Evolutionary conservation across 345 rosid genomes (phyloP).

Genomic region (Arabidopsis suecica): DNA sequence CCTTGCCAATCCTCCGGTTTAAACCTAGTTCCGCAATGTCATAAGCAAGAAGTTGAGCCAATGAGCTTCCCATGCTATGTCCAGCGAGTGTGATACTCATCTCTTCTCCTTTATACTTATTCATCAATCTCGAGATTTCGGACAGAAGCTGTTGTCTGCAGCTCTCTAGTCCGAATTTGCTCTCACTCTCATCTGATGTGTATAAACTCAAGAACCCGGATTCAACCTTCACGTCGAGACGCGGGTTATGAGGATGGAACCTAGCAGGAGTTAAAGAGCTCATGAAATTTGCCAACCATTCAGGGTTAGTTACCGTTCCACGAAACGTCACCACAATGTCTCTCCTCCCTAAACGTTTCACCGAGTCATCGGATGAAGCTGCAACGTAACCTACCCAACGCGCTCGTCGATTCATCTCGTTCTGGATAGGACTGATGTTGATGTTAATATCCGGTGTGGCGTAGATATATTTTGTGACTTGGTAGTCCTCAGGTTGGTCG

Average conservation of each 20-base stretch:
- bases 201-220: conserved; percentile 82
- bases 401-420: conserved; percentile 46
- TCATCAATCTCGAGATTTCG: conserved; percentile 67
- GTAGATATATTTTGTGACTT: conserved; percentile 83
- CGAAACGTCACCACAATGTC: conserved; percentile 73
- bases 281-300: conserved; percentile 81
- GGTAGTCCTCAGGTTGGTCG: conserved; percentile 58
- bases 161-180: conserved; percentile 71
- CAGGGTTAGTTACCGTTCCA: conserved; percentile 79
- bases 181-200: conserved; percentile 69
- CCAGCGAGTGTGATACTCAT: conserved; percentile 80
- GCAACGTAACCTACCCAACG: conserved; percentile 88
- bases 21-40: conserved; percentile 80
- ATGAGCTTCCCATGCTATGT: conserved; percentile 90
- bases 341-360: conserved; percentile 69
- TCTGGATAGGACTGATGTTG: conserved; percentile 57
- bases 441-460: conserved; percentile 70
- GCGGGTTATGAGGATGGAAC: conserved; percentile 63
- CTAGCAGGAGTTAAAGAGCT: conserved; percentile 74
- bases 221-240: conserved; percentile 77
- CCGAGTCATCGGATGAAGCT: conserved; percentile 56
- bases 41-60: conserved; percentile 81
- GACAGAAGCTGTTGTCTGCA: conserved; percentile 84
- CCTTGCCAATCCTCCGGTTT: conserved; percentile 28
- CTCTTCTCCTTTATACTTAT: conserved; percentile 61